Evolutionary conservation across 495 filamentous ascomycete species (phyloP), one percentile per base, ranked within the genome.

Genomic region (Delitschia confertaspora): DNA sequence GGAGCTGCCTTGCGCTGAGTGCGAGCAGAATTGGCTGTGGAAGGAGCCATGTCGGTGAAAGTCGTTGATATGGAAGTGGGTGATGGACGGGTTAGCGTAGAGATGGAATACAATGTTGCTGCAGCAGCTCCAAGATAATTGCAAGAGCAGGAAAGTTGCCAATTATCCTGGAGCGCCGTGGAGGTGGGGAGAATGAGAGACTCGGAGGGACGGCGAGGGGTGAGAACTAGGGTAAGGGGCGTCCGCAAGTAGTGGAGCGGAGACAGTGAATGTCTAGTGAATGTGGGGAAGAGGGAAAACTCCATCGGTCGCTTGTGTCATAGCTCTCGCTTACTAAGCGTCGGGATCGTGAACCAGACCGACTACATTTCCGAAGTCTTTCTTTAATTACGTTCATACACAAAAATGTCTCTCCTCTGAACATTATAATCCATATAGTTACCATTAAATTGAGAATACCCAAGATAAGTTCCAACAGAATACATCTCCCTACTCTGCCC

Each of bases 91-190:
- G 16, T 11, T 27, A 14, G 29, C n/a, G 18, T 19, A 30, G 14
- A 10, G 39, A 23, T 19, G 26, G 37, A 19, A 13, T n/a, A 20
- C 10, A 22, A 33, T 17, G 38, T n/a, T n/a, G 37, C 38, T 14
- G 38, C 38, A 52, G 47, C 47, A 46, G 38, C 56, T 59, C 56
- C 56, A 59, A 56, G 49, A 56, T 53, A 59, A 59, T 56, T 49
- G 42, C 42, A 38, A 35, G n/a, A 10, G 25, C 25, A 6, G 21
- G 5, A 14, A 22, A 22, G 27, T 13, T 17, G 46, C 25, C 49
- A 59, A 59, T 59, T 59, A 56, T 54, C 56, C 53, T 56, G 53
- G 56, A 59, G 56, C 42, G 56, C 56, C 46, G 33, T 18, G 45
- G 41, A 19, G 36, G 36, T 8, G n/a, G 11, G 31, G 41, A 37